Evolutionary conservation across 331 rosid species (phyloP).

Genomic region (Arachis monticola): DNA sequence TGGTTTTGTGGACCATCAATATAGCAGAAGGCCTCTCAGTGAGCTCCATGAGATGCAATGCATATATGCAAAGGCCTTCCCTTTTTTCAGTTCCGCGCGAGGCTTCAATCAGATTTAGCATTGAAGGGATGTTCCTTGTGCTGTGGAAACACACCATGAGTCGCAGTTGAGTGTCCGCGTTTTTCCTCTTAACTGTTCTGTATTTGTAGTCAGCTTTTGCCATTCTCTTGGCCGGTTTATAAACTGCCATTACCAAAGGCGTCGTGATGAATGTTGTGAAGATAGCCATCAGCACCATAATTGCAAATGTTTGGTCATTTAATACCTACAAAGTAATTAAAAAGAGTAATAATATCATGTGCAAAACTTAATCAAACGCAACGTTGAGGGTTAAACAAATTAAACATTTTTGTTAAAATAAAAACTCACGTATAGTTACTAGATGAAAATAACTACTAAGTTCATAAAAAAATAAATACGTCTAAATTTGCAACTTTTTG

Average conservation of each 20-base stretch:
- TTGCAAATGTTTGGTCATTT: constrained; percentile 73
- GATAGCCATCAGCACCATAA: constrained; percentile 79
- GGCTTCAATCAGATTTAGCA: constrained; percentile 68
- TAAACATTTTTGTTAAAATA: no score
- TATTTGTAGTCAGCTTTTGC: constrained; percentile 37
- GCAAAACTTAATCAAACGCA: background rate
- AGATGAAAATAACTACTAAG: no score
- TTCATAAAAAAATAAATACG: no score
- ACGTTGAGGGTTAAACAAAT: no score
- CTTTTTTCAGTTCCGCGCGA: constrained; percentile 65
- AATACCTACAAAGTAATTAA: constrained; percentile 49
- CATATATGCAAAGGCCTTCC: constrained; percentile 61
- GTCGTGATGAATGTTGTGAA: constrained; percentile 79
- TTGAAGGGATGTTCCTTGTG: constrained; percentile 55
- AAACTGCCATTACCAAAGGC: constrained; percentile 60
- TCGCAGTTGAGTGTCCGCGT: constrained; percentile 49
- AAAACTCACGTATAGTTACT: no score
- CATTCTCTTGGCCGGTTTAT: constrained; percentile 57
- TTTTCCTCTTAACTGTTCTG: constrained; percentile 52
- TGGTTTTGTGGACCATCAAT: constrained; percentile 63
- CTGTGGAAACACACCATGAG: constrained; percentile 63
- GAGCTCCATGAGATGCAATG: constrained; percentile 76
- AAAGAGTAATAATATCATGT: background rate
- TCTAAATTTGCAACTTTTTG: no score
- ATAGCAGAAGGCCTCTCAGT: constrained; percentile 69